Evolutionary conservation across 768 basidiomycete genomes (phyloP).

Genomic region (Lactarius deliciosus): DNA sequence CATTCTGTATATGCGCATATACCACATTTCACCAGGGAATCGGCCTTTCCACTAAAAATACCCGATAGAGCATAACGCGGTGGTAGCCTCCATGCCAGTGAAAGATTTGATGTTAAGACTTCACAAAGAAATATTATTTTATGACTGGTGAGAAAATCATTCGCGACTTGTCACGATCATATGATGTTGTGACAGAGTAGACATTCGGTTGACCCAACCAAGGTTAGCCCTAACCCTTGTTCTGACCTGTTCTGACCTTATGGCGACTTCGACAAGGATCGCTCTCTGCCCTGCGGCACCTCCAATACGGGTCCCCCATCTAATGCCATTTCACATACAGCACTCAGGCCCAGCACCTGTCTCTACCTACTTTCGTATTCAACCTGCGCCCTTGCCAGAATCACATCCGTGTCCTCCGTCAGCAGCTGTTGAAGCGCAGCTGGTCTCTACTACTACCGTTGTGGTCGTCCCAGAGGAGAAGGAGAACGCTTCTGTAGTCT

Average conservation of each 20-base stretch:
- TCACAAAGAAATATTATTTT: too few species aligned
- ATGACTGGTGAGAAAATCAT: background rate
- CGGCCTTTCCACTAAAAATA: too few species aligned
- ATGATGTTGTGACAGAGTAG: background rate
- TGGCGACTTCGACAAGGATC: conserved; percentile 16
- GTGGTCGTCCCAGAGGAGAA: background rate
- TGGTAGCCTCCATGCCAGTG: too few species aligned
- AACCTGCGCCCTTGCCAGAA: conserved; percentile 35
- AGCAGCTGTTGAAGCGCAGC: background rate
- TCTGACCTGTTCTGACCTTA: background rate
- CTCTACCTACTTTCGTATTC: conserved; percentile 68
- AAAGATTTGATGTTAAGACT: too few species aligned
- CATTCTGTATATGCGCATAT: too few species aligned
- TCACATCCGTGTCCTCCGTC: background rate
- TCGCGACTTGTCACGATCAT: background rate
- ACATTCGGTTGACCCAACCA: too few species aligned
- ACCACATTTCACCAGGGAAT: too few species aligned
- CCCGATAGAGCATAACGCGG: too few species aligned
- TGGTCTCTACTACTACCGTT: conserved; percentile 1
- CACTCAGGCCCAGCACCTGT: conserved; percentile 72
- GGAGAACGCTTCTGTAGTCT: background rate
- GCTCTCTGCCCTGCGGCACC: conserved; percentile 4
- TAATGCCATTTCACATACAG: conserved; percentile 82
- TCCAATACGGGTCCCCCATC: conserved; percentile 44
- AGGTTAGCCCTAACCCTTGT: too few species aligned